Evolutionary conservation across 1,139 yeast genomes (phyloP).

Genomic region (Suhomyces panamericanus): DNA sequence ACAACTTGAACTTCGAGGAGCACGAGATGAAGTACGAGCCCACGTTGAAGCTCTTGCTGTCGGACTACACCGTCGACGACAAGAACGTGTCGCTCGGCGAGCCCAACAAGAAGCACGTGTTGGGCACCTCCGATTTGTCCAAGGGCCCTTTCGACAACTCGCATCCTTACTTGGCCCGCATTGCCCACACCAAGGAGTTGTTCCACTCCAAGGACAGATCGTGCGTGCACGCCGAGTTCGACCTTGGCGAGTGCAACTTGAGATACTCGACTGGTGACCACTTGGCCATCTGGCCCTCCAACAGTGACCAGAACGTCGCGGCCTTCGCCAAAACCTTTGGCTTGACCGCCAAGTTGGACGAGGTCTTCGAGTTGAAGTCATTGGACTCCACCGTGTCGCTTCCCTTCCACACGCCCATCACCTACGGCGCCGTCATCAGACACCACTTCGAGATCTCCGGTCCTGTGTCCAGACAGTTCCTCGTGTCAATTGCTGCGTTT

Average conservation of each 20-base stretch:
- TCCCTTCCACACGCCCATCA: conserved; percentile 90
- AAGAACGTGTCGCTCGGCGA: conserved; percentile 74
- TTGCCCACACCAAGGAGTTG: conserved; percentile 63
- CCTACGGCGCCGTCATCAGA: conserved; percentile 83
- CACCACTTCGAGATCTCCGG: conserved; percentile 91
- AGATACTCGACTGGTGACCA: conserved; percentile 96
- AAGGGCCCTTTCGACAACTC: conserved; percentile 81
- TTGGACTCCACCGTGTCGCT: conserved; percentile 69
- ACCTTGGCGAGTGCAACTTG: conserved; percentile 69
- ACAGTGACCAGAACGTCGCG: conserved; percentile 71
- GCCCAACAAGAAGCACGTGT: conserved; percentile 64
- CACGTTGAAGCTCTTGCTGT: conserved; percentile 51
- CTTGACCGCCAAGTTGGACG: conserved; percentile 51
- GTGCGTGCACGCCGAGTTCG: conserved; percentile 91
- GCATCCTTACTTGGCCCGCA: conserved; percentile 82
- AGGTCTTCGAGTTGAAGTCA: conserved; percentile 64
- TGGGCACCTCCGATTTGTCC: conserved; percentile 43
- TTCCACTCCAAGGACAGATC: conserved; percentile 66
- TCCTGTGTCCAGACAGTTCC: conserved; percentile 85
- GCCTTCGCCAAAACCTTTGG: conserved; percentile 66
- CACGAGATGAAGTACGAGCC: conserved; percentile 80
- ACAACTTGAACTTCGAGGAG: conserved; percentile 66
- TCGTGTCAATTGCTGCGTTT: conserved; percentile 75
- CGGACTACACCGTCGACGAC: conserved; percentile 33
- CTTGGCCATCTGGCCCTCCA: conserved; percentile 92